Base-by-base conservation (phyloP, 768 basidiomycete genomes). In the Favolaschia claudopus region DNA sequence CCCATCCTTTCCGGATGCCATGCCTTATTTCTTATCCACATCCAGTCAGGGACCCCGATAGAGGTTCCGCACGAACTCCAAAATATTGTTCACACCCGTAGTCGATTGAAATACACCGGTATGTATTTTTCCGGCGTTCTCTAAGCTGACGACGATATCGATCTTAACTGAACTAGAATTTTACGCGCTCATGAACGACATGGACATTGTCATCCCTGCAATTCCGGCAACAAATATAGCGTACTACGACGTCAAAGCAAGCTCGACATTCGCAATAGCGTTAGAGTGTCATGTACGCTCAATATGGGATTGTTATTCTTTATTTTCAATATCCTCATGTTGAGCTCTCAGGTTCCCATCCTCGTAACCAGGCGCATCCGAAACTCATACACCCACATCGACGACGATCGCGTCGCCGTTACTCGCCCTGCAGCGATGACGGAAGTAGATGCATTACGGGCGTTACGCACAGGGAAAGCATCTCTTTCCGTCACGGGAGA, bases 301-400 rank as follows among this genome's bases (percentile, higher is more conserved):
- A 31, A 15, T 12, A 17, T 34, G n/a, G n/a, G n/a, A n/a, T n/a
- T n/a, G n/a, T 20, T 14, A n/a, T n/a, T n/a, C n/a, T n/a, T n/a
- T n/a, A n/a, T n/a, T n/a, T n/a, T n/a, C n/a, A n/a, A n/a, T n/a
- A n/a, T n/a, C n/a, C n/a, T n/a, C n/a, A n/a, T n/a, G n/a, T n/a
- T n/a, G n/a, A n/a, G n/a, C n/a, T n/a, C n/a, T n/a, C n/a, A 77
- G 76, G 70, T 78, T 6, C 78, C 79, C 13, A 70, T 79, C n/a
- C 71, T 81, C 24, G 73, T 75, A 27, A 81, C 77, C 3, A 66
- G 69, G n/a, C 79, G 76, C 55, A 77, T 75, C 37, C 72, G 74
- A 20, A 64, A 68, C 32, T 67, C 76, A 22, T 80, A 81, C 57
- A 69, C 67, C 5, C 77, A 79, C 55, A 74, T 74, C 40, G 70